Conservation (phyloP, 2,329 filamentous ascomycete species). For the Aureobasidium namibiae region DNA sequence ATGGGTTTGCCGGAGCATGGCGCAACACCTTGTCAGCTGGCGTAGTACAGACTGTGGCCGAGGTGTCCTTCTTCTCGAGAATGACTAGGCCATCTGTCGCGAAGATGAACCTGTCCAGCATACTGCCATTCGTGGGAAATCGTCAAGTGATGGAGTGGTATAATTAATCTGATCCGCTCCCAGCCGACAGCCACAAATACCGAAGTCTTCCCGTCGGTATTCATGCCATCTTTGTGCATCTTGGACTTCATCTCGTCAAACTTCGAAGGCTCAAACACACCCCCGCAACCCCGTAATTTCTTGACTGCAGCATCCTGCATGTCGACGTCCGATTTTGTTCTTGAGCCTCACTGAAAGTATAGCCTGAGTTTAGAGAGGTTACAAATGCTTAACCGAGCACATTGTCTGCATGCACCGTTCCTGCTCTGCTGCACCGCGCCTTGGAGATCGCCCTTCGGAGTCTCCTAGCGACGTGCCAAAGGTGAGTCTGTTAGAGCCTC, state of each 20-base stretch:
- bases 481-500: neutral
- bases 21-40: neutral
- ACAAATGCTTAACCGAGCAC: neutral
- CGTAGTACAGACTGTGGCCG: neutral
- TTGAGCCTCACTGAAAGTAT: neutral
- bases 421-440: neutral
- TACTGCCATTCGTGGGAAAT: neutral
- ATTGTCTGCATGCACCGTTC: neutral
- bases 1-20: neutral
- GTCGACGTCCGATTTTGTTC: neutral
- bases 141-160: neutral
- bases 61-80: neutral
- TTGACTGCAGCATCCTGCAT: neutral
- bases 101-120: neutral
- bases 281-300: neutral
- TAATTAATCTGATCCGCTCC: neutral
- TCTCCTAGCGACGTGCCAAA: neutral
- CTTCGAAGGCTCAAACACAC: too few species aligned
- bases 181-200: neutral
- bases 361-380: neutral
- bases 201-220: neutral
- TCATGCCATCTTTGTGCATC: neutral
- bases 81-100: neutral
- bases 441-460: neutral
- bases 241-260: neutral